A percentile compares a stretch with the other conserved stretches of the same genome.
Conservation (phyloP, 257 asterid genomes). For the Gentiana straminea region DNA sequence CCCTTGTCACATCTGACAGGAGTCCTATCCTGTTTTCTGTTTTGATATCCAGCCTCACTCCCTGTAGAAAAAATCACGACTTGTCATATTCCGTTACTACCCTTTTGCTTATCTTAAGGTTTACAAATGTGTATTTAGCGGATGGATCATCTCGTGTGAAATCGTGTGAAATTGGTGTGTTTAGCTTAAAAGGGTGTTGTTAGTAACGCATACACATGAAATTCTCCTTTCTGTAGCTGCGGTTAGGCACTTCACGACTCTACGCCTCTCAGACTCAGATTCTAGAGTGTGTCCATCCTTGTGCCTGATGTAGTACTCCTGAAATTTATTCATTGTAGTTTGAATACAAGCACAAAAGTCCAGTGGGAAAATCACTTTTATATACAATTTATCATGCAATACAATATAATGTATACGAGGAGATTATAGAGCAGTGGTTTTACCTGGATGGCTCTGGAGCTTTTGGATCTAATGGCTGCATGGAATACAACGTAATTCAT, state of each 20-base stretch:
- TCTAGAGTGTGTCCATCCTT: slow-evolving; percentile 37
- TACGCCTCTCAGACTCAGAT: slow-evolving; percentile 40
- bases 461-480: slow-evolving; percentile 67
- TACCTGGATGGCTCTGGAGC: slow-evolving; percentile 72
- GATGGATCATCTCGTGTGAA: no score
- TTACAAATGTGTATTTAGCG: no score
- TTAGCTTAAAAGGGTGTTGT: no score
- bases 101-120: slow-evolving; percentile 35
- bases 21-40: slow-evolving; percentile 52
- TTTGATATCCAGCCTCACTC: slow-evolving; percentile 48
- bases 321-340: neutral
- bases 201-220: neutral
- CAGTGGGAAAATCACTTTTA: no score
- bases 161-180: slow-evolving; percentile 4
- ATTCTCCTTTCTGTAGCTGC: slow-evolving; percentile 31
- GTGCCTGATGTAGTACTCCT: slow-evolving; percentile 73
- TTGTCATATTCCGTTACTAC: slow-evolving; percentile 30
- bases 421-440: neutral
- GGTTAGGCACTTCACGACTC: slow-evolving; percentile 46
- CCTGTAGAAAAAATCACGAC: slow-evolving; percentile 50
- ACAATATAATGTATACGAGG: neutral
- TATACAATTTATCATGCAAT: slow-evolving; percentile 10
- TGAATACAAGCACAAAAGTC: no score
- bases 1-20: slow-evolving; percentile 61
- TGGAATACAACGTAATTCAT: slow-evolving; percentile 59